phyloP scores from a whole-genome alignment of 208 protist species.

The Leishmania aethiopica region DNA sequence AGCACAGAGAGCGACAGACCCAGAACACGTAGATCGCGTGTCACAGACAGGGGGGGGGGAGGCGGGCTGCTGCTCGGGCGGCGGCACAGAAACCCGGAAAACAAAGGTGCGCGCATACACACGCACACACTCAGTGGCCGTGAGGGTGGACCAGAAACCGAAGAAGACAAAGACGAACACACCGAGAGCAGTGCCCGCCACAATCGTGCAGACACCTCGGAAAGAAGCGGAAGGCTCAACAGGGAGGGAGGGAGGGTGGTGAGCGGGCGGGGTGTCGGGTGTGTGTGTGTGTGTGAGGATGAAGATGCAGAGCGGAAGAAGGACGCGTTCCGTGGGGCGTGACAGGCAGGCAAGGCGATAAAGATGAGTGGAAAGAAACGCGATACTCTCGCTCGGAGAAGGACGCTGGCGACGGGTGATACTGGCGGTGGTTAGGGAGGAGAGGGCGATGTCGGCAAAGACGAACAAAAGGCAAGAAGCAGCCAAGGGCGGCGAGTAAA shows the following conservation, averaged over 20 bases:
- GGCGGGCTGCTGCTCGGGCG: not conserved
- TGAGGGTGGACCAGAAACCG: no score
- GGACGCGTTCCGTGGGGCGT: no score
- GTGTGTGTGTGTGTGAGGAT: no score
- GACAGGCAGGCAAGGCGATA: not conserved
- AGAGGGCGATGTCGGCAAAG: not conserved
- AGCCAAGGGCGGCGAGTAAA: not conserved
- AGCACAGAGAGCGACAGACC: constrained; percentile 8
- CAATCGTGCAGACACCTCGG: not conserved
- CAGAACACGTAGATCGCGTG: not conserved
- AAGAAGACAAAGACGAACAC: no score
- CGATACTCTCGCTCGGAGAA: not conserved
- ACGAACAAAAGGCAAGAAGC: not conserved
- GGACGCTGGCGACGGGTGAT: not conserved
- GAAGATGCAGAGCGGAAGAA: not conserved
- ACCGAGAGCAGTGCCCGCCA: not conserved
- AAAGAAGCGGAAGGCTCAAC: no score
- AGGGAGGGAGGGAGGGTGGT: no score
- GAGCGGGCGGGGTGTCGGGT: no score
- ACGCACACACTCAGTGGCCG: no score
- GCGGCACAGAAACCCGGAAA: not conserved
- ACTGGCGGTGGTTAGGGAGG: not conserved
- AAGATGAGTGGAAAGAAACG: not conserved
- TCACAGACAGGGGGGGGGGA: not conserved
- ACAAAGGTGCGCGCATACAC: not conserved